Conservation (phyloP, 2,329 filamentous ascomycete genomes). For the Ophiostoma australiae region DNA sequence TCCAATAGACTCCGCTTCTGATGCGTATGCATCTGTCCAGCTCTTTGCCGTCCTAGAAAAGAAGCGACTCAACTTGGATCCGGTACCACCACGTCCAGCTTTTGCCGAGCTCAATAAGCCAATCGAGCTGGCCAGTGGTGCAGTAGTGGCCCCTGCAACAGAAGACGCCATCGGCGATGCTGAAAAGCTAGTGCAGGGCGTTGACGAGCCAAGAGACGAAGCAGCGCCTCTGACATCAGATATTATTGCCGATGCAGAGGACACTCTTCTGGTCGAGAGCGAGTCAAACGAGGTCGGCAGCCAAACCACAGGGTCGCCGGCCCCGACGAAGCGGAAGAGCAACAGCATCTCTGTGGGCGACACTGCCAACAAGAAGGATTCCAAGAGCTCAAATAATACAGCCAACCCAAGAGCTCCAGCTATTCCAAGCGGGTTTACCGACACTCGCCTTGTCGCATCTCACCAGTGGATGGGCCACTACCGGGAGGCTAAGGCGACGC, state of each 20-base stretch:
- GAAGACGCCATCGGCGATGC: conserved; percentile 33
- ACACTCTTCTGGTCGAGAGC: not conserved
- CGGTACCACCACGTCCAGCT: conserved; percentile 65
- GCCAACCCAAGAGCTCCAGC: not conserved
- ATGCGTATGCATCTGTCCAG: conserved; percentile 74
- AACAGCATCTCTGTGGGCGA: not conserved
- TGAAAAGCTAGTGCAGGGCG: conserved; percentile 19
- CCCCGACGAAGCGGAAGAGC: not conserved
- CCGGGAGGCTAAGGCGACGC: conserved; percentile 28
- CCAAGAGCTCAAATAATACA: not conserved
- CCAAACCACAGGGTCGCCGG: not conserved
- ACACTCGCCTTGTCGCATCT: conserved; percentile 43
- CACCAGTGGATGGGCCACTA: conserved; percentile 39
- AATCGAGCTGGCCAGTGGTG: conserved; percentile 51
- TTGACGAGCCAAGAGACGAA: not conserved
- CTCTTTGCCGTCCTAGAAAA: conserved; percentile 68
- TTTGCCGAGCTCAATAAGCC: conserved; percentile 62
- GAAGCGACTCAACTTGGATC: conserved; percentile 60
- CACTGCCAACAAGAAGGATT: not conserved
- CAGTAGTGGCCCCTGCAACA: conserved; percentile 32
- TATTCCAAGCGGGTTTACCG: conserved; percentile 25
- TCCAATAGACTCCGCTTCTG: conserved; percentile 65
- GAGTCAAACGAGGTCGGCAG: not conserved
- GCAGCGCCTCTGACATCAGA: not conserved
- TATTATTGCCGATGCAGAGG: not conserved